phyloP scores from a whole-genome alignment of 1,139 yeast genomes.

The Barnettozyma hawaiiensis region DNA sequence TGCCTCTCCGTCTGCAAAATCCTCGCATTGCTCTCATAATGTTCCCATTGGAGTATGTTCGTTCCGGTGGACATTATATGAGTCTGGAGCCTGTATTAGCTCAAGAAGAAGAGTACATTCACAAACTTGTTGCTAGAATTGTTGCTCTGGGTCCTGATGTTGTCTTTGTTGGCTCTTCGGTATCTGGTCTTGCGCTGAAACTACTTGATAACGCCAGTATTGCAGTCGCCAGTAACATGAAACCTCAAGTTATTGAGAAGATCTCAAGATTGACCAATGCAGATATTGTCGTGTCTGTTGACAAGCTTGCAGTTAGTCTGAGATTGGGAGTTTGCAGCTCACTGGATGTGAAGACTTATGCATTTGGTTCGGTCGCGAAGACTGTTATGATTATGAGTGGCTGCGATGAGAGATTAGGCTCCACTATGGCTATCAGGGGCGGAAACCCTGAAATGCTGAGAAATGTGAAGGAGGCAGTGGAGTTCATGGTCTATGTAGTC shows the following conservation, averaged over 20 bases:
- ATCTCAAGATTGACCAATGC: conserved; percentile 78
- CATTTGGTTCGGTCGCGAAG: conserved; percentile 50
- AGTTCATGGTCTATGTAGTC: conserved; percentile 71
- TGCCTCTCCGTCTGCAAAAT: conserved; percentile 56
- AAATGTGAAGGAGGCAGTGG: conserved; percentile 71
- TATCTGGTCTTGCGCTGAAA: conserved; percentile 77
- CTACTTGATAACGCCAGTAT: conserved; percentile 69
- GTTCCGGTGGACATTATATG: conserved; percentile 65
- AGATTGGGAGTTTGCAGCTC: conserved; percentile 65
- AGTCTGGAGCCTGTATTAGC: conserved; percentile 80
- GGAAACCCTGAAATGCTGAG: conserved; percentile 53
- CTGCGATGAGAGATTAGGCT: conserved; percentile 67
- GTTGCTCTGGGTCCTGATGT: conserved; percentile 74
- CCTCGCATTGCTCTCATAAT: conserved; percentile 81
- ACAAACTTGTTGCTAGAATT: conserved; percentile 75
- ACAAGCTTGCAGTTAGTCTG: conserved; percentile 53
- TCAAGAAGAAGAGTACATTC: conserved; percentile 81
- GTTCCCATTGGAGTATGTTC: conserved; percentile 84
- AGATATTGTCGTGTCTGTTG: conserved; percentile 68
- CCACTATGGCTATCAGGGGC: conserved; percentile 81
- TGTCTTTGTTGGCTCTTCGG: conserved; percentile 72
- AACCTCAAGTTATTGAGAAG: conserved; percentile 77
- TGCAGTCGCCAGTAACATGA: conserved; percentile 72
- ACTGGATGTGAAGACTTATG: conserved; percentile 66
- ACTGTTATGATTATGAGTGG: conserved; percentile 77